phyloP scores from a whole-genome alignment of 257 asterid genomes.

The Solanum pennellii region DNA sequence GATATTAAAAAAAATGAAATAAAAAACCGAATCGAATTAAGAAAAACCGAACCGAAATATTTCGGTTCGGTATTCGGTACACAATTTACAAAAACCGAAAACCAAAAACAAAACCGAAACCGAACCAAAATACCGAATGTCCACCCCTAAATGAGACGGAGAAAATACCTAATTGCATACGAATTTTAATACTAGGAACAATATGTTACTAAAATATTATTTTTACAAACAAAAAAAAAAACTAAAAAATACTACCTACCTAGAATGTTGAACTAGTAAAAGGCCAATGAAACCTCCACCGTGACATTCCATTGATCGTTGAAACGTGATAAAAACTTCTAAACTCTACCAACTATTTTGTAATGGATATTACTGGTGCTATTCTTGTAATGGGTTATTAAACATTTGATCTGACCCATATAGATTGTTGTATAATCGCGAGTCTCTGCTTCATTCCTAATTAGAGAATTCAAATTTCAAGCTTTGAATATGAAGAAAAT shows the following conservation, averaged over 20 bases:
- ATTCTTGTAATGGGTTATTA: not conserved
- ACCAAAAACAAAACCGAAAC: too few relatives aligned
- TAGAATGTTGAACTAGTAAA: not conserved
- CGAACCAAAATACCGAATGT: too few relatives aligned
- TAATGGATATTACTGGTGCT: not conserved
- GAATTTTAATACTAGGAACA: not conserved
- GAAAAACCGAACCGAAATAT: too few relatives aligned
- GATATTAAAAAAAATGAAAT: too few relatives aligned
- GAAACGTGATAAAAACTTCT: not conserved
- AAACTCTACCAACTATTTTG: not conserved
- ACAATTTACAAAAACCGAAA: too few relatives aligned
- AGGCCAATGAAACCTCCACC: not conserved
- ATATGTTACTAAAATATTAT: not conserved
- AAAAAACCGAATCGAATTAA: too few relatives aligned
- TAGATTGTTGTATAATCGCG: too few relatives aligned
- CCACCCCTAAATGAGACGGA: too few relatives aligned
- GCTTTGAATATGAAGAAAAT: too few relatives aligned
- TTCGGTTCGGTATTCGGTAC: too few relatives aligned
- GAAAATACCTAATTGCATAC: not conserved
- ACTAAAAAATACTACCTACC: not conserved
- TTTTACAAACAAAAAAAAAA: not conserved
- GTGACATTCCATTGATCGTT: not conserved
- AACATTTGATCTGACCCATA: not conserved
- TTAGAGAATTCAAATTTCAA: too few relatives aligned
- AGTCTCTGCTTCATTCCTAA: fast-evolving